These are phyloP conservation scores for Penicillium flavigenum DNA, from an alignment of 495 filamentous ascomycete species.

Conservation along the genomic window DNA sequence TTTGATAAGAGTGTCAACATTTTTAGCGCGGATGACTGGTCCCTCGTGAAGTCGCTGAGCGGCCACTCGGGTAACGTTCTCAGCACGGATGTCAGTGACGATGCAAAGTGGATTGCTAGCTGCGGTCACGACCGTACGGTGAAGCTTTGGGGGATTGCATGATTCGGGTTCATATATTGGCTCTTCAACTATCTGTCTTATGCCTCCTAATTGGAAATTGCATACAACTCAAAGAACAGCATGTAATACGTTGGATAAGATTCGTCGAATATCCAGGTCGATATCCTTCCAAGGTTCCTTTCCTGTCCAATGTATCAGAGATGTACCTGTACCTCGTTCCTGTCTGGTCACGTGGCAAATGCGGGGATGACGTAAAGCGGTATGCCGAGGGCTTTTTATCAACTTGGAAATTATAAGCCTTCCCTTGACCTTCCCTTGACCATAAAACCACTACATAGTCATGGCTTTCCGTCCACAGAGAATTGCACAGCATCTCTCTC, in stretches of 20 bases:
- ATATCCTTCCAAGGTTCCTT: neutral
- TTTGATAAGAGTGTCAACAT: conserved; percentile 97
- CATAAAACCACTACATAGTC: conserved; percentile 3
- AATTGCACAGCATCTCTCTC: conserved; percentile 12
- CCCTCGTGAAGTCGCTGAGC: conserved; percentile 77
- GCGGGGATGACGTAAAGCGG: conserved; percentile 25
- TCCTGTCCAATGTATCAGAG: neutral
- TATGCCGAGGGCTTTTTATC: conserved; percentile 12
- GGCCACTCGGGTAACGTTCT: conserved; percentile 91
- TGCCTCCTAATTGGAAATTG: neutral
- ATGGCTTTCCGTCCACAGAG: conserved; percentile 18
- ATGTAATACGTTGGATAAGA: neutral
- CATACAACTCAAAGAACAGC: neutral
- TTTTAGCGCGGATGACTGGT: conserved; percentile 96
- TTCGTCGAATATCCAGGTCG: neutral
- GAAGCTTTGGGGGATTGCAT: conserved; percentile 93
- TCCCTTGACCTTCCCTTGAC: neutral
- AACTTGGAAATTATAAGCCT: neutral
- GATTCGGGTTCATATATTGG: conserved; percentile 28
- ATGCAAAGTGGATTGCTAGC: conserved; percentile 89
- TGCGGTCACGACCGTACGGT: conserved; percentile 92
- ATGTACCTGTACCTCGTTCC: neutral
- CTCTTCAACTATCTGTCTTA: neutral
- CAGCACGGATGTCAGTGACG: conserved; percentile 79
- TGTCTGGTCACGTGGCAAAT: conserved; percentile 7